Percentiles rank a stretch among this genome's conserved stretches.
These are phyloP conservation scores for Amoeboaphelidium occidentale DNA, from an alignment of 371 early-diverging fungal species.

Conservation along the genomic window DNA sequence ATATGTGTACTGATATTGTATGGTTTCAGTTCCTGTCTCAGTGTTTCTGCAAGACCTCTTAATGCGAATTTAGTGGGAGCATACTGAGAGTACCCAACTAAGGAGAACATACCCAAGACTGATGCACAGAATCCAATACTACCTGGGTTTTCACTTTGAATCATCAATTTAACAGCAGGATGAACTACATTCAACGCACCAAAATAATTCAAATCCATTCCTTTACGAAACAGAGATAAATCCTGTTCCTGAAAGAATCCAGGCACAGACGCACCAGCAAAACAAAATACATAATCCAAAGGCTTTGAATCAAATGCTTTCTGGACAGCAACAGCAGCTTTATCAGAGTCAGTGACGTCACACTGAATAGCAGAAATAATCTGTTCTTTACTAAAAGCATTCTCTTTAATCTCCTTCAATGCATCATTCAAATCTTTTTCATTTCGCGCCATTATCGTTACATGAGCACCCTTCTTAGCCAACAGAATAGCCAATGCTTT, in stretches of 20 bases:
- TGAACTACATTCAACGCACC: conserved; percentile 49
- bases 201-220: conserved; percentile 50
- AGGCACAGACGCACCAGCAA: conserved; percentile 50
- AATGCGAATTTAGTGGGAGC: conserved; percentile 60
- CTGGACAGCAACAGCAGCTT: conserved; percentile 27
- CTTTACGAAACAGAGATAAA: conserved; percentile 27
- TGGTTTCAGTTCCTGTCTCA: conserved; percentile 42
- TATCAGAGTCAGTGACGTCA: conserved; percentile 29
- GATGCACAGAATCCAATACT: conserved; percentile 51
- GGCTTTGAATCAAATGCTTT: conserved; percentile 31
- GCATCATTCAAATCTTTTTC: conserved; percentile 25
- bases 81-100: conserved; percentile 61
- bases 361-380: conserved; percentile 7
- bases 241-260: conserved; percentile 41
- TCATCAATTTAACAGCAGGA: conserved; percentile 37
- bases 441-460: conserved; percentile 67
- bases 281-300: conserved; percentile 47
- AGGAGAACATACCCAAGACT: conserved; percentile 29
- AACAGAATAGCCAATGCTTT: conserved; percentile 45
- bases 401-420: conserved; percentile 22
- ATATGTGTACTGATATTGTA: conserved; percentile 44
- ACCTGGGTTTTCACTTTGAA: conserved; percentile 29
- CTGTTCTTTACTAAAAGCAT: conserved; percentile 7
- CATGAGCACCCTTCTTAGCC: conserved; percentile 45
- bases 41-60: conserved; percentile 41